phyloP scores from a whole-genome alignment of 2,329 filamentous ascomycete genomes.

The Aspergillus fumigatiaffinis region DNA sequence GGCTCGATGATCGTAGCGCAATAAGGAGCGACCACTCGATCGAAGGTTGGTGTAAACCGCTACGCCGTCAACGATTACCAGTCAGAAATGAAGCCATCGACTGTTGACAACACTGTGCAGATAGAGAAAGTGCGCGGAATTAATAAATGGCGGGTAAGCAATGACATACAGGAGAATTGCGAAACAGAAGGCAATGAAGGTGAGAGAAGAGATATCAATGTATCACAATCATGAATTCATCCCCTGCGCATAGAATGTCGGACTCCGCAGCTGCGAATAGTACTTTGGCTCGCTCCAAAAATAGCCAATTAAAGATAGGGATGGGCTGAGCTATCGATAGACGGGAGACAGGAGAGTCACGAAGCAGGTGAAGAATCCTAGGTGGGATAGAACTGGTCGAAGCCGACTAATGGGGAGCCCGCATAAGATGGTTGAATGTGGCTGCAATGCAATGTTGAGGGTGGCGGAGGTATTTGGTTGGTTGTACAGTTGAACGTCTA shows the following conservation, averaged over 20 bases:
- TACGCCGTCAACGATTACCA: background rate
- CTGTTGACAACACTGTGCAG: background rate
- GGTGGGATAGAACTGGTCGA: background rate
- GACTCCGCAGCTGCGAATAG: background rate
- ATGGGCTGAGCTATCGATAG: background rate
- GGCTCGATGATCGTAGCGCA: background rate
- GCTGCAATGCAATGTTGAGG: background rate
- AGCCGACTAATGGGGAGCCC: background rate
- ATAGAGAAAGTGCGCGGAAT: background rate
- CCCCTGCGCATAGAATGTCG: background rate
- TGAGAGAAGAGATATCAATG: background rate
- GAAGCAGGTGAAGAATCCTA: background rate
- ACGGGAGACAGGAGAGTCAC: background rate
- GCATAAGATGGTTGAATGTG: background rate
- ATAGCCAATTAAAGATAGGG: background rate
- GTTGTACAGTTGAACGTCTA: background rate
- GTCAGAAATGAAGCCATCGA: background rate
- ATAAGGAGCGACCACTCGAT: background rate
- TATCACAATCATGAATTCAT: background rate
- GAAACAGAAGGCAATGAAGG: background rate
- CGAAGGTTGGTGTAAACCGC: background rate
- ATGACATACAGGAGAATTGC: background rate
- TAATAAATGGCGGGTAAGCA: background rate
- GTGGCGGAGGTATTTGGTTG: background rate
- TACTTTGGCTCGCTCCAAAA: background rate